Percentiles rank a stretch among this genome's conserved stretches.
phyloP scores from a whole-genome alignment of 2,329 filamentous ascomycete genomes.

The Lachnellula willkommii region DNA sequence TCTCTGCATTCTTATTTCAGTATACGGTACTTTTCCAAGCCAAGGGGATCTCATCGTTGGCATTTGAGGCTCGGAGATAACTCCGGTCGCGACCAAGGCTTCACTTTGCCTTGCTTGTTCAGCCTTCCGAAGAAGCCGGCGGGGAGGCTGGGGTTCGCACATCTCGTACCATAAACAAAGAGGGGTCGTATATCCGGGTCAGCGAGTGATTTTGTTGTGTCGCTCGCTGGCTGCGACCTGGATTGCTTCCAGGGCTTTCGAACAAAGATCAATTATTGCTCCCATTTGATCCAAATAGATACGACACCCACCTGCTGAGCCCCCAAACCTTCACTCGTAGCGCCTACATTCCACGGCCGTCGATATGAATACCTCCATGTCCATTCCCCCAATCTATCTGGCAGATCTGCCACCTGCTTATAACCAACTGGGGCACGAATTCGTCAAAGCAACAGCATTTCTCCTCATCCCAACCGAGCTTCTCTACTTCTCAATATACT shows the following conservation, averaged over 20 bases:
- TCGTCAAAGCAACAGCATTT: conserved; percentile 23
- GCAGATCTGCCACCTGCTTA: conserved; percentile 19
- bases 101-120: neutral
- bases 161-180: neutral
- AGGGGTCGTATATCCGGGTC: neutral
- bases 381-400: conserved; percentile 11
- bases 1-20: neutral
- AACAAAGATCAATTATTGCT: neutral
- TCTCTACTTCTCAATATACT: conserved; percentile 32
- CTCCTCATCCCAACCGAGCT: conserved; percentile 28
- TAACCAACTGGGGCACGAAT: conserved; percentile 24
- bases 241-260: neutral
- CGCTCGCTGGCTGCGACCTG: neutral
- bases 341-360: neutral
- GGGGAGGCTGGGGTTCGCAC: neutral
- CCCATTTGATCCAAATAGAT: neutral
- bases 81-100: neutral
- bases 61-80: neutral
- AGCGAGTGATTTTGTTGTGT: neutral
- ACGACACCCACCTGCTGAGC: neutral
- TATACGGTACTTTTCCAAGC: too few species aligned
- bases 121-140: conserved; percentile 13
- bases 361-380: conserved; percentile 26
- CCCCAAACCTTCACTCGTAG: too few species aligned
- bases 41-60: neutral